These are phyloP conservation scores for Dioscorea zingiberensis DNA, from an alignment of 106 monocot genomes.

Conservation along the genomic window DNA sequence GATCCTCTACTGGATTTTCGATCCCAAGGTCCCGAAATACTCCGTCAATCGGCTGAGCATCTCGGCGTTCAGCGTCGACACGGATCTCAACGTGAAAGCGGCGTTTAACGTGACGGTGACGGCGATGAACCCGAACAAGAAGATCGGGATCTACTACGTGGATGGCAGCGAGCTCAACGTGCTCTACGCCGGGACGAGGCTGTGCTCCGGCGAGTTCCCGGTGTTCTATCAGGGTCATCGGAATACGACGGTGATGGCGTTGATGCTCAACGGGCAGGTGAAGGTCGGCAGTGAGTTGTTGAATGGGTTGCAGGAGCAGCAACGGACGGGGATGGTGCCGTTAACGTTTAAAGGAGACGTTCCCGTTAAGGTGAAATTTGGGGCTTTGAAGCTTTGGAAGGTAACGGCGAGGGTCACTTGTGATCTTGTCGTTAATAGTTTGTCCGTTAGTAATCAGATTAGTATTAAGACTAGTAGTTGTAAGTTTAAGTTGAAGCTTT, in stretches of 20 bases:
- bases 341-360: conserved; percentile 50
- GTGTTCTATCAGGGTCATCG: conserved; percentile 94
- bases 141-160: conserved; percentile 82
- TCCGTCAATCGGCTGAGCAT: conserved; percentile 64
- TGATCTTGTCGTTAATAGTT: conserved; percentile 38
- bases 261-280: conserved; percentile 43
- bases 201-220: conserved; percentile 64
- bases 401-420: conserved; percentile 57
- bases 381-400: conserved; percentile 63
- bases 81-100: conserved; percentile 26
- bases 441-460: conserved; percentile 25
- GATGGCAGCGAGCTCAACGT: conserved; percentile 53
- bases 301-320: conserved; percentile 36
- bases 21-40: conserved; percentile 73
- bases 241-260: conserved; percentile 52
- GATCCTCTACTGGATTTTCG: conserved; percentile 68
- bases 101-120: conserved; percentile 61
- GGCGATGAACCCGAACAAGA: conserved; percentile 68
- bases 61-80: conserved; percentile 41
- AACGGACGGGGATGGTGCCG: conserved; percentile 56
- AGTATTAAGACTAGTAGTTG: conserved; percentile 49
- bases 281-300: conserved; percentile 25
- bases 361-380: conserved; percentile 81
- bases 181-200: conserved; percentile 34
- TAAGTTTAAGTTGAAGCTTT: conserved; percentile 55